Evolutionary conservation across 2,329 filamentous ascomycete genomes (phyloP), one percentile per base, ranked within the genome.

Genomic region (Chaetomiaceae sp.): DNA sequence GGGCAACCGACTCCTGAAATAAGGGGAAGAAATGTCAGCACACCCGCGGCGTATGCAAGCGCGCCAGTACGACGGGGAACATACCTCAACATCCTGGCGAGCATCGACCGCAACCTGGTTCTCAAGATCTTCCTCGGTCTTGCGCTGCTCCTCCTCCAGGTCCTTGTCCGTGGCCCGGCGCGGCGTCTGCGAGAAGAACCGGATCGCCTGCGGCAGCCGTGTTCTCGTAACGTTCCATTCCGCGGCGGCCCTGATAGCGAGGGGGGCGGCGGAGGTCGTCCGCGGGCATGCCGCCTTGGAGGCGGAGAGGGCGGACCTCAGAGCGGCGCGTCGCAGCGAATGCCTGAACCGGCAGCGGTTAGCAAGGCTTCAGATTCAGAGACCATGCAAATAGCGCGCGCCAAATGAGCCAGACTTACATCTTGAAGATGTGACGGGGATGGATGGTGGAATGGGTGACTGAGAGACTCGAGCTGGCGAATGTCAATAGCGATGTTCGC

Each of bases 121-220:
- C 4, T 47, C 41, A 29, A 33, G n/a, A 4, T 38, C 17, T 26
- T 47, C 15, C 27, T 39, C 41, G n/a, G 43, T 26, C 27, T 3
- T 29, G 19, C 34, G 43, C 47, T 53, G 29, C 24, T 51, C 38
- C 30, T 52, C 33, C 12, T 49, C 40, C 10, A 42, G 36, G 14
- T 48, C 27, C 30, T 30, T 27, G 12, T 49, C 33, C 39, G 55
- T 50, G 14, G 39, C 49, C 34, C 56, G 49, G 20, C 48, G 36
- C 54, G 54, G 36, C 14, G 58, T 59, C 50, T 64, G 60, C 14
- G 63, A 65, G 47, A 65, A 65, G 52, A 51, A 60, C 19, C 63
- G 61, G 12, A 55, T 52, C 5, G 56, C 48, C 11, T 50, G 42
- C 3, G 52, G 24, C 26, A 53, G 40, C 19, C 29, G 39, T 22